phyloP scores from a whole-genome alignment of 192 early-diverging fungal genomes.

The Podila clonocystis region DNA sequence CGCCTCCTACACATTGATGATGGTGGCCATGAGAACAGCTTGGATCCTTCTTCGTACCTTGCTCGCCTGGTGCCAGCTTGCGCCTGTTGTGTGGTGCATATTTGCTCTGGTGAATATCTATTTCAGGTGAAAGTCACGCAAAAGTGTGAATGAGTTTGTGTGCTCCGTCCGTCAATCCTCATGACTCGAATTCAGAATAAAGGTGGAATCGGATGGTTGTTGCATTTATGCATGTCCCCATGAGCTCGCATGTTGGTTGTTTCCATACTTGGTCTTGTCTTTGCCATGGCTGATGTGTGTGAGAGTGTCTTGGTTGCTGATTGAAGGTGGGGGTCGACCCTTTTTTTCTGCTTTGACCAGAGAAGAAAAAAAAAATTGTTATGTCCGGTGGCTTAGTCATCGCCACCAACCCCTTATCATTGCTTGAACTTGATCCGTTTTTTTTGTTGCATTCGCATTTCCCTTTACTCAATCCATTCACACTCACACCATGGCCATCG shows the following conservation, averaged over 20 bases:
- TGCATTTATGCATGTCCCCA: not conserved
- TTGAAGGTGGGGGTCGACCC: not conserved
- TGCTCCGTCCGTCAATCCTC: not conserved
- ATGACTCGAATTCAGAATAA: not conserved
- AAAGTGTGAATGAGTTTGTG: not conserved
- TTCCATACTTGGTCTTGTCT: constrained; percentile 11
- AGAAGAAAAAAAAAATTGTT: constrained; percentile 1
- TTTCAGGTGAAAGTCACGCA: not conserved
- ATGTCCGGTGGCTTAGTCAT: not conserved
- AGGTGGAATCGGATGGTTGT: not conserved
- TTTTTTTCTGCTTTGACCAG: not conserved
- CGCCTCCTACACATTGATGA: not conserved
- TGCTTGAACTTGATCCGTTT: not conserved
- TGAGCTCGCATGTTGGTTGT: not conserved
- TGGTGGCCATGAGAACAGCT: not conserved
- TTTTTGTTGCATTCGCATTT: not conserved
- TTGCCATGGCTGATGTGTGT: not conserved
- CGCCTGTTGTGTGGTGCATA: constrained; percentile 50
- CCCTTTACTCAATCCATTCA: not conserved
- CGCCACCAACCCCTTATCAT: not conserved
- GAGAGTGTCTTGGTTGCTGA: not conserved
- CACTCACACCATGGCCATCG: constrained; percentile 12
- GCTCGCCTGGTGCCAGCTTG: constrained; percentile 23
- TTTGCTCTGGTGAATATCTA: constrained; percentile 43
- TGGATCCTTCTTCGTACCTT: constrained; percentile 9